Percentiles rank a stretch among this genome's conserved stretches.
Conservation (phyloP, 2,329 filamentous ascomycete genomes). For the Colletotrichum salicis region DNA sequence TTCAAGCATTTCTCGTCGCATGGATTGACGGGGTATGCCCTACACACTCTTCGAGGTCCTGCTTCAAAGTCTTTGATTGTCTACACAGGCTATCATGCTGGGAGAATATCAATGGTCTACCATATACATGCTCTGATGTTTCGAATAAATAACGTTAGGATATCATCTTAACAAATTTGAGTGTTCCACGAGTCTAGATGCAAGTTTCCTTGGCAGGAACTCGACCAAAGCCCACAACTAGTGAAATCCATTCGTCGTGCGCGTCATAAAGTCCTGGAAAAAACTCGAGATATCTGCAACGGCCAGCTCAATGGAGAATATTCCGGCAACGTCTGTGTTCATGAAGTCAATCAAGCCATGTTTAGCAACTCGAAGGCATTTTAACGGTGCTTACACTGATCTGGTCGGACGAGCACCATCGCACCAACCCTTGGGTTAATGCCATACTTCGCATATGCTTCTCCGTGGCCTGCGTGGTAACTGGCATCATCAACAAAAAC, state of each 20-base stretch:
- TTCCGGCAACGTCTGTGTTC: not conserved
- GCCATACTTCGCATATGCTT: conserved; percentile 67
- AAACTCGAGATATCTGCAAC: not conserved
- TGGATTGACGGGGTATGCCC: too few species aligned
- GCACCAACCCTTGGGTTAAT: conserved; percentile 65
- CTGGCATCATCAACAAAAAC: conserved; percentile 65
- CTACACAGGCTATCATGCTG: too few species aligned
- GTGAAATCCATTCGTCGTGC: not conserved
- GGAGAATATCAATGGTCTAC: too few species aligned
- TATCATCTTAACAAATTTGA: not conserved
- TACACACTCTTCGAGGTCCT: too few species aligned
- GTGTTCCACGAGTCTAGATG: not conserved
- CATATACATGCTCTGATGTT: too few species aligned
- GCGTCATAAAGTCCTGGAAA: not conserved
- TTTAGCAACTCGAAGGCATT: not conserved
- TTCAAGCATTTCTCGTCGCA: too few species aligned
- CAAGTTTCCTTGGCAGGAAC: not conserved
- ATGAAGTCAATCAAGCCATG: not conserved
- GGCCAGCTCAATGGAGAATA: not conserved
- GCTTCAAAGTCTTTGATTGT: too few species aligned
- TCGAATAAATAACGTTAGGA: not conserved
- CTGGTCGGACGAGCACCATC: conserved; percentile 70
- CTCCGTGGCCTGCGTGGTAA: conserved; percentile 63
- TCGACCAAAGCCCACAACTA: not conserved
- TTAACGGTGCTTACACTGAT: conserved; percentile 68